A percentile compares a stretch with the other conserved stretches of the same genome.
These are phyloP conservation scores for Trichocladium uniseriatum DNA, from an alignment of 495 filamentous ascomycete genomes.

Conservation along the genomic window DNA sequence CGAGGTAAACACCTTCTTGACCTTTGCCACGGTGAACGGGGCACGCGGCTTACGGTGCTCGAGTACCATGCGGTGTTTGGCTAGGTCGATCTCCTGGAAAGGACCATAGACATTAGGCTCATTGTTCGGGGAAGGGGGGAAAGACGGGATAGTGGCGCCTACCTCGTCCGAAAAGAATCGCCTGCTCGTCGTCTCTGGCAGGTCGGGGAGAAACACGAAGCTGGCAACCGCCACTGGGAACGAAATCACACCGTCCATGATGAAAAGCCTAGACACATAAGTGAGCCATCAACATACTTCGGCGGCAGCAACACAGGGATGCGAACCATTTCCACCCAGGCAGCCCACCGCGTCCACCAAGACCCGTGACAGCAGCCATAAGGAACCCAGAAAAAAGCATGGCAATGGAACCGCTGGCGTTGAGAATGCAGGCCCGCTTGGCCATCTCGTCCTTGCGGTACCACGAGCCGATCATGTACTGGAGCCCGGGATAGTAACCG, in stretches of 20 bases:
- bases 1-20: too few relatives aligned
- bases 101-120: too few relatives aligned
- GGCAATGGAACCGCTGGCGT: conserved; percentile 43
- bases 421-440: conserved; percentile 56
- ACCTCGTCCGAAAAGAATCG: too few relatives aligned
- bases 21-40: too few relatives aligned
- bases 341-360: too few relatives aligned
- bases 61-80: too few relatives aligned
- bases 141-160: too few relatives aligned
- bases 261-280: conserved; percentile 28
- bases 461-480: conserved; percentile 45
- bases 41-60: too few relatives aligned
- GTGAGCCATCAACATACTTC: background rate
- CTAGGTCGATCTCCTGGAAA: too few relatives aligned
- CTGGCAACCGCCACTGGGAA: conserved; percentile 44
- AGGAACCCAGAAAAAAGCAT: conserved; percentile 51
- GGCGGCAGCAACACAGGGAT: conserved; percentile 29
- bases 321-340: too few relatives aligned
- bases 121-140: too few relatives aligned
- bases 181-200: background rate
- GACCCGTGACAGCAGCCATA: too few relatives aligned
- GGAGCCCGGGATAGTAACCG: conserved; percentile 39
- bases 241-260: conserved; percentile 39
- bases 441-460: conserved; percentile 47
- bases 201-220: background rate